Evolutionary conservation across 345 rosid genomes (phyloP), one percentile per base, ranked within the genome.

Genomic region (Orychophragmus violaceus): DNA sequence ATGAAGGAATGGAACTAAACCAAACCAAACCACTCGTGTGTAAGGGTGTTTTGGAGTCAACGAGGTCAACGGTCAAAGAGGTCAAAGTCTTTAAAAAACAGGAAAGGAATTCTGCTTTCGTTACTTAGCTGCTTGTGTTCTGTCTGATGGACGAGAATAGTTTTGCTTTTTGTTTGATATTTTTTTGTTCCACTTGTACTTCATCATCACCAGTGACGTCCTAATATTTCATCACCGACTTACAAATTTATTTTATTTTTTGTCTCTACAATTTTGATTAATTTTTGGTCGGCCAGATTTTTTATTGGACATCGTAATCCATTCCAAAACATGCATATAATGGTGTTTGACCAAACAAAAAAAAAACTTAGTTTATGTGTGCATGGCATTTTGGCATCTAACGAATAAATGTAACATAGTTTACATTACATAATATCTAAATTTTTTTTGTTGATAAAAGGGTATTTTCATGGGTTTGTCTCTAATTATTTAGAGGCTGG

Each of bases 11-110:
- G 58, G 58, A 49, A 49, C 2, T 17, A 55, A 57, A 64, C 60
- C 60, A 58, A 57, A 56, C 76, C 76, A 57, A 37, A 46, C 75
- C 75, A 58, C 51, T 71, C 71, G 67, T 65, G 67, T 33, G 39
- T 62, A 10, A 17, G 29, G 44, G 44, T 6, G 51, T 72, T 48
- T 37, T 17, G 5, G 60, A 49, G 76, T 72, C 71, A 72, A 48
- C 22, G 45, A 25, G 13, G 76, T 72, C 76, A 65, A 66, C 49
- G 76, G 71, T 72, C 67, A 62, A 23, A 70, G 68, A 51, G 14
- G 75, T 70, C 75, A 65, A 72, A 59, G 71, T 66, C 71, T 58
- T 51, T 18, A 12, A 64, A 55, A 55, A 11, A 64, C 59, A 71
- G 50, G 63, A 63, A 63, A 53, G 12, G 57, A 71, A 54, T 28